Conservation (phyloP, 257 asterid species). For the Orobanche coerulescens region DNA sequence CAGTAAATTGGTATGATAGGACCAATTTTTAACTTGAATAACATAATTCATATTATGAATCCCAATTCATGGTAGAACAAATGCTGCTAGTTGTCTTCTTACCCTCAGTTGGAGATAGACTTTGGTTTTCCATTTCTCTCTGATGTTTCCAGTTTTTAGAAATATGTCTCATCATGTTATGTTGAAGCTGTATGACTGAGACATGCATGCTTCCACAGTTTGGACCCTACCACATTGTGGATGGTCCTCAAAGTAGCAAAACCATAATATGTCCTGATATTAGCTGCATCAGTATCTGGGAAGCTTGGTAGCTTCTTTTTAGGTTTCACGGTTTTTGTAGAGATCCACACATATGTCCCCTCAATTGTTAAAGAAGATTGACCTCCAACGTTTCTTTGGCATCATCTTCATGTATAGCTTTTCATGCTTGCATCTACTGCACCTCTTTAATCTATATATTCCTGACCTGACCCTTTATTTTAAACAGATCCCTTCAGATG, state of each 20-base stretch:
- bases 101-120: neutral
- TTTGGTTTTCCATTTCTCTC: neutral
- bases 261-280: neutral
- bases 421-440: conserved; percentile 4
- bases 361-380: conserved; percentile 14
- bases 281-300: neutral
- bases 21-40: neutral
- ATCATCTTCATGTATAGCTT: conserved; percentile 1
- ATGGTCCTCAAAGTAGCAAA: conserved; percentile 1
- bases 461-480: conserved; percentile 11
- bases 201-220: conserved; percentile 1
- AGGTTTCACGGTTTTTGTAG: neutral
- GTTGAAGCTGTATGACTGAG: conserved; percentile 1
- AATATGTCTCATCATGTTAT: neutral
- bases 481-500: conserved; percentile 69
- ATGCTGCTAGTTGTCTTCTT: conserved; percentile 2
- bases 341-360: conserved; percentile 10
- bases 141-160: neutral
- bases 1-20: neutral
- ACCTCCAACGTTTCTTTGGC: neutral
- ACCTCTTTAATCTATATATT: conserved; percentile 12
- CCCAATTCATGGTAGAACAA: neutral
- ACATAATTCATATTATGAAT: conserved; percentile 2
- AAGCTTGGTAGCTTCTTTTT: conserved; percentile 7
- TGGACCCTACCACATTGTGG: neutral